phyloP scores from a whole-genome alignment of 768 basidiomycete species.

The Trametes coccinea region DNA sequence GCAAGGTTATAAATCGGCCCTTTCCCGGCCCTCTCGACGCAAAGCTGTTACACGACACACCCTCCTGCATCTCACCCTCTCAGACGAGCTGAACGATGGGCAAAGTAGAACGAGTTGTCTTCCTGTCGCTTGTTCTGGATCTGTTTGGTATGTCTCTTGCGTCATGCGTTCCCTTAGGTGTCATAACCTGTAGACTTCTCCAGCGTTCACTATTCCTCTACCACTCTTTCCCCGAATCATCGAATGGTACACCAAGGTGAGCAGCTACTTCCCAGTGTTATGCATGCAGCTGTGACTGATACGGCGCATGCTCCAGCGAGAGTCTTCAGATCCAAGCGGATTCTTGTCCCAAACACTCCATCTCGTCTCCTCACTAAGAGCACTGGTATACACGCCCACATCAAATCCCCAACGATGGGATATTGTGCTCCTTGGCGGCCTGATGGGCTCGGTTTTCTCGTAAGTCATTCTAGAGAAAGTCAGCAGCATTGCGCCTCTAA shows the following conservation, averaged over 20 bases:
- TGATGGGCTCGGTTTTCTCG: conserved; percentile 95
- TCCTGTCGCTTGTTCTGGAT: conserved; percentile 88
- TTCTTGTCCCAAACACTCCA: conserved; percentile 72
- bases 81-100: conserved; percentile 42
- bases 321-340: conserved; percentile 66
- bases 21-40: conserved; percentile 3
- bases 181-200: conserved; percentile 20
- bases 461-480: conserved; percentile 41
- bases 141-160: conserved; percentile 56
- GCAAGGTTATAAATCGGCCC: conserved; percentile 15
- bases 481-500: background rate
- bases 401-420: conserved; percentile 84
- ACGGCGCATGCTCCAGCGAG: conserved; percentile 48
- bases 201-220: conserved; percentile 92
- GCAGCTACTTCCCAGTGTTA: conserved; percentile 22
- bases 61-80: background rate
- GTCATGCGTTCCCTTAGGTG: background rate
- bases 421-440: conserved; percentile 86
- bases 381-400: conserved; percentile 59
- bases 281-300: background rate
- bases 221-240: conserved; percentile 98
- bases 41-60: conserved; percentile 1
- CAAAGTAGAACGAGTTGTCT: conserved; percentile 79
- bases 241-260: conserved; percentile 82
- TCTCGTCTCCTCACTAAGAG: conserved; percentile 65